A percentile compares a stretch with the other conserved stretches of the same genome.
phyloP scores from a whole-genome alignment of 2,329 filamentous ascomycete species.

The Fusarium nanum region DNA sequence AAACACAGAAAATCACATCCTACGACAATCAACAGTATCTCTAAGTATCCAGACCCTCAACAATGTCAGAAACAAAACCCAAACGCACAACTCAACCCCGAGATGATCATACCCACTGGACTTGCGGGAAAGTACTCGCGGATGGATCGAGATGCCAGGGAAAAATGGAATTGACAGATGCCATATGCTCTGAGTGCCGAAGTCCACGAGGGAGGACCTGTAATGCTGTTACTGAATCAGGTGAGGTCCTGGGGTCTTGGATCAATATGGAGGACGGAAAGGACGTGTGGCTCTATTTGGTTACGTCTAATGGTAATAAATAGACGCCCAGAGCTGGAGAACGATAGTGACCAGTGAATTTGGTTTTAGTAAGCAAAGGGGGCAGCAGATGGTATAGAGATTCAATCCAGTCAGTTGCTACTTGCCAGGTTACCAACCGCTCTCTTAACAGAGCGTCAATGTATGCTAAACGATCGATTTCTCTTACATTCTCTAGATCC shows the following conservation, averaged over 20 bases:
- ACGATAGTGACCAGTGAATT: neutral
- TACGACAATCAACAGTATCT: too few species aligned
- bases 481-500: fast-evolving
- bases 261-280: neutral
- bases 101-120: neutral
- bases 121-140: neutral
- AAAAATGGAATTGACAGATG: neutral
- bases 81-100: neutral
- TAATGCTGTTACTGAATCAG: neutral
- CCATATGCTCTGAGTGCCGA: neutral
- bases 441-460: too few species aligned
- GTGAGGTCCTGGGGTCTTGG: neutral
- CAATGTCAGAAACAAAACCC: neutral
- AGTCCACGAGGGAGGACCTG: neutral
- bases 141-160: neutral
- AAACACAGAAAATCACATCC: neutral
- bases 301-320: neutral
- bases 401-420: too few species aligned
- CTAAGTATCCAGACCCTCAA: too few species aligned
- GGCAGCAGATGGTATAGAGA: too few species aligned
- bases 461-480: too few species aligned
- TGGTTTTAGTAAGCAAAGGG: too few species aligned
- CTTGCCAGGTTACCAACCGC: too few species aligned
- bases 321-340: neutral
- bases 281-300: neutral